These are phyloP conservation scores for Backusella tarrabulga DNA, from an alignment of 192 early-diverging fungal species.

Conservation along the genomic window DNA sequence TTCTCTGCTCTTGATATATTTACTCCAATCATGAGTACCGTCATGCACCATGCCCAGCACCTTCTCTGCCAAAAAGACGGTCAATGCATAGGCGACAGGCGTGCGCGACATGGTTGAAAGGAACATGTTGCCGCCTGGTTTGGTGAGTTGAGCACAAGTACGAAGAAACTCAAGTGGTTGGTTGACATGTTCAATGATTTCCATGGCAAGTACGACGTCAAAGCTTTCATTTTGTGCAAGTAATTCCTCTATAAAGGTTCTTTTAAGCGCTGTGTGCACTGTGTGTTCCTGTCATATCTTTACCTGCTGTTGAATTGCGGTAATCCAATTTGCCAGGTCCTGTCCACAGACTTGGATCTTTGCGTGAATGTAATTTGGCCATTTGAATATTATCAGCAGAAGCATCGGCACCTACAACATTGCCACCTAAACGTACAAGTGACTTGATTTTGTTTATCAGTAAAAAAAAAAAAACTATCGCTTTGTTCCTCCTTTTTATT, in stretches of 20 bases:
- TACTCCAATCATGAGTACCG: conserved; percentile 84
- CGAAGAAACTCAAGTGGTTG: conserved; percentile 70
- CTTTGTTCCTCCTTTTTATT: background rate
- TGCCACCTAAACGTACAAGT: conserved; percentile 72
- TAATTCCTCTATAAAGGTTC: conserved; percentile 56
- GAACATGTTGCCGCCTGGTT: conserved; percentile 61
- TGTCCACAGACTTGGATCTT: conserved; percentile 62
- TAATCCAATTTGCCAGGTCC: conserved; percentile 58
- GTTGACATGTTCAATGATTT: conserved; percentile 92
- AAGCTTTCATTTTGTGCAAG: conserved; percentile 51
- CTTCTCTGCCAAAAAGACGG: conserved; percentile 82
- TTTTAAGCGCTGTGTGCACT: background rate
- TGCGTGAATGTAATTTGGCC: conserved; percentile 66
- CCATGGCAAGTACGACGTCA: conserved; percentile 82
- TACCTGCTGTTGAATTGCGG: conserved; percentile 64
- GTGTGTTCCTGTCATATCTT: background rate
- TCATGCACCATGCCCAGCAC: conserved; percentile 72
- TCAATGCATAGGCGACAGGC: conserved; percentile 67
- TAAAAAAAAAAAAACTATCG: background rate
- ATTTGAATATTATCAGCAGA: conserved; percentile 79
- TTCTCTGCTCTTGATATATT: conserved; percentile 84
- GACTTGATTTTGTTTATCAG: conserved; percentile 42
- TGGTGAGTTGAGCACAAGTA: conserved; percentile 62
- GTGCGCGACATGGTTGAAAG: conserved; percentile 94
- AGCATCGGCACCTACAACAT: conserved; percentile 83